Evolutionary conservation across 2,329 filamentous ascomycete genomes (phyloP).

Genomic region (Trichoderma semiorbis): DNA sequence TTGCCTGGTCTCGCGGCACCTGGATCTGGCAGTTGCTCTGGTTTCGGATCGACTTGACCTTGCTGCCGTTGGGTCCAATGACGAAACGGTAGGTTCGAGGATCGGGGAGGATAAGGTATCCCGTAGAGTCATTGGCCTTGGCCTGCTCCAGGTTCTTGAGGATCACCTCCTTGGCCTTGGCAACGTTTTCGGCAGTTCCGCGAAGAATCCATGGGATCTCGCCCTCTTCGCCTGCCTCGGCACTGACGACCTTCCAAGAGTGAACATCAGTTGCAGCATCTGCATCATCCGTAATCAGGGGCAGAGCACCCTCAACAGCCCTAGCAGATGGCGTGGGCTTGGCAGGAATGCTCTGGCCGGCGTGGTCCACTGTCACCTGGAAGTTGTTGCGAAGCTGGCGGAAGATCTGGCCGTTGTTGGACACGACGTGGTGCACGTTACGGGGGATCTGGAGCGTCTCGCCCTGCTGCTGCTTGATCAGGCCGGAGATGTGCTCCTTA

Average conservation of each 20-base stretch:
- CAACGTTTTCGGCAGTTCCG: slow-evolving; percentile 72
- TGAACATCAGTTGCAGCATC: slow-evolving; percentile 62
- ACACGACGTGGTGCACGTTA: slow-evolving; percentile 76
- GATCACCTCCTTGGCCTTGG: slow-evolving; percentile 75
- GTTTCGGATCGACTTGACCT: slow-evolving; percentile 89
- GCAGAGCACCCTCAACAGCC: slow-evolving; percentile 62
- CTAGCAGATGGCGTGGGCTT: slow-evolving; percentile 58
- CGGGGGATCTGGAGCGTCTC: slow-evolving; percentile 83
- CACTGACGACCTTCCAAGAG: slow-evolving; percentile 79
- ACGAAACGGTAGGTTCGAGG: slow-evolving; percentile 86
- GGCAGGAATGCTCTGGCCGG: slow-evolving; percentile 70
- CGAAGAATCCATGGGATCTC: slow-evolving; percentile 88
- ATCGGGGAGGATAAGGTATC: slow-evolving; percentile 87
- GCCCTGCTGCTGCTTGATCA: slow-evolving; percentile 83
- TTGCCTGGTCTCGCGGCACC: slow-evolving; percentile 76
- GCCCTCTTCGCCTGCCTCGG: slow-evolving; percentile 57
- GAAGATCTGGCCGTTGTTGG: slow-evolving; percentile 92
- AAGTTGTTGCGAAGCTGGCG: slow-evolving; percentile 80
- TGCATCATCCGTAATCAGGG: slow-evolving; percentile 89
- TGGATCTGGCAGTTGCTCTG: slow-evolving; percentile 92
- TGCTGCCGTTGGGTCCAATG: slow-evolving; percentile 82
- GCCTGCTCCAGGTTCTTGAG: slow-evolving; percentile 70
- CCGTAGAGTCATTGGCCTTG: slow-evolving; percentile 66
- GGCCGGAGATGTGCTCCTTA: slow-evolving; percentile 74
- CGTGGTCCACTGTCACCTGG: slow-evolving; percentile 89